These are phyloP conservation scores for Begonia fuchsioides DNA, from an alignment of 306 rosid genomes.

Conservation along the genomic window DNA sequence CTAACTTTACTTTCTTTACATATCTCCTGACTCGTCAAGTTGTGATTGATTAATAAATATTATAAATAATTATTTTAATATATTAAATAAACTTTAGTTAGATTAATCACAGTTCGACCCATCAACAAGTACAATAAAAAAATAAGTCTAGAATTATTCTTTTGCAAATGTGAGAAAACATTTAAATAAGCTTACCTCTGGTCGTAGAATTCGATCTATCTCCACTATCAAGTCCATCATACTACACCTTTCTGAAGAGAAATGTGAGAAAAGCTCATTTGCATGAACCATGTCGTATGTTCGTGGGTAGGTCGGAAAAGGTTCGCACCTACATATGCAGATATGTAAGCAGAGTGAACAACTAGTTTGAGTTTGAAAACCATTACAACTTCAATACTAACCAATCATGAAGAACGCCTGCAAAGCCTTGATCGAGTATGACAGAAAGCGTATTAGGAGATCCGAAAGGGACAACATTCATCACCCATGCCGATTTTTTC, in stretches of 20 bases:
- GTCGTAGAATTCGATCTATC: constrained; percentile 95
- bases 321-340: constrained; percentile 77
- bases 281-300: constrained; percentile 92
- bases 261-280: constrained; percentile 65
- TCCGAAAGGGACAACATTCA: constrained; percentile 73
- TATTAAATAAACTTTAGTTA: too few relatives aligned
- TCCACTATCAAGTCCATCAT: constrained; percentile 67
- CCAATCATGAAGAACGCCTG: constrained; percentile 87
- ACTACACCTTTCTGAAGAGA: constrained; percentile 59
- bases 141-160: too few relatives aligned
- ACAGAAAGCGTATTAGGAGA: constrained; percentile 62
- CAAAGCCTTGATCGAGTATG: constrained; percentile 64
- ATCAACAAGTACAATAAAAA: too few relatives aligned
- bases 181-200: constrained; percentile 59
- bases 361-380: too few relatives aligned
- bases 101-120: too few relatives aligned
- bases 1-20: too few relatives aligned
- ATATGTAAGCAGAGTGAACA: too few relatives aligned
- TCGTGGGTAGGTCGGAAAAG: constrained; percentile 94
- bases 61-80: too few relatives aligned
- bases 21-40: too few relatives aligned
- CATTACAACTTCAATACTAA: too few relatives aligned
- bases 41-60: too few relatives aligned
- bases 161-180: too few relatives aligned
- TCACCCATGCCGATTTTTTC: constrained; percentile 72